These are phyloP conservation scores for Colletotrichum noveboracense DNA, from an alignment of 2,329 filamentous ascomycete genomes.

Conservation along the genomic window DNA sequence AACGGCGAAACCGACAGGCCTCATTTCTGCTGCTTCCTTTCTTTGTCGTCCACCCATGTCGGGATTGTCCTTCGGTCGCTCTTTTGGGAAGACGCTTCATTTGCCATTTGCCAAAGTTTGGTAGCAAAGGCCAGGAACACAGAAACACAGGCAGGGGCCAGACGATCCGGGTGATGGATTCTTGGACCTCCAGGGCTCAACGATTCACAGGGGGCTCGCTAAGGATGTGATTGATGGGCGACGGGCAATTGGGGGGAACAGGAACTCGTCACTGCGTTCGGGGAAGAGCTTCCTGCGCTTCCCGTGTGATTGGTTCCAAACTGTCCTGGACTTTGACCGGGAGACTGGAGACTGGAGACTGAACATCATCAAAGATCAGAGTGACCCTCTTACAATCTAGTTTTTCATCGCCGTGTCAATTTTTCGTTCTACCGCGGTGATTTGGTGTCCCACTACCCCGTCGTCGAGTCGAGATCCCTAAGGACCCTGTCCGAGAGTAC, in stretches of 20 bases:
- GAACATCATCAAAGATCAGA: too few species aligned
- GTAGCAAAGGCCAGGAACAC: background rate
- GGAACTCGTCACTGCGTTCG: background rate
- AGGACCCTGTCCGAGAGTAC: background rate
- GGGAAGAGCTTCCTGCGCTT: background rate
- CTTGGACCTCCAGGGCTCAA: background rate
- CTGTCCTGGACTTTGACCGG: background rate
- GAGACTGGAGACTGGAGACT: background rate
- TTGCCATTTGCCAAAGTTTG: constrained; percentile 2
- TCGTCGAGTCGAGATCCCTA: background rate
- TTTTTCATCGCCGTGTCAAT: background rate
- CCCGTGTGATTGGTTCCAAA: background rate
- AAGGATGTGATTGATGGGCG: constrained; percentile 6
- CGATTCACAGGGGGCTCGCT: background rate
- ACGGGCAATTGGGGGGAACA: background rate
- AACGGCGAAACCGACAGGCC: constrained; percentile 2
- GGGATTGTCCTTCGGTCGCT: background rate
- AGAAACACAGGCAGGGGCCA: background rate
- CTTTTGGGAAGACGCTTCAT: constrained; percentile 6
- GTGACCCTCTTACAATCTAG: background rate
- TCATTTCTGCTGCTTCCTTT: background rate
- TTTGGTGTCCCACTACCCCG: background rate
- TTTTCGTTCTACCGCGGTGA: background rate
- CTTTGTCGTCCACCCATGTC: background rate
- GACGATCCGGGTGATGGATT: background rate